A percentile compares a stretch with the other conserved stretches of the same genome.
These are phyloP conservation scores for Dichotomocladium elegans DNA, from an alignment of 371 early-diverging fungal genomes.

Conservation along the genomic window DNA sequence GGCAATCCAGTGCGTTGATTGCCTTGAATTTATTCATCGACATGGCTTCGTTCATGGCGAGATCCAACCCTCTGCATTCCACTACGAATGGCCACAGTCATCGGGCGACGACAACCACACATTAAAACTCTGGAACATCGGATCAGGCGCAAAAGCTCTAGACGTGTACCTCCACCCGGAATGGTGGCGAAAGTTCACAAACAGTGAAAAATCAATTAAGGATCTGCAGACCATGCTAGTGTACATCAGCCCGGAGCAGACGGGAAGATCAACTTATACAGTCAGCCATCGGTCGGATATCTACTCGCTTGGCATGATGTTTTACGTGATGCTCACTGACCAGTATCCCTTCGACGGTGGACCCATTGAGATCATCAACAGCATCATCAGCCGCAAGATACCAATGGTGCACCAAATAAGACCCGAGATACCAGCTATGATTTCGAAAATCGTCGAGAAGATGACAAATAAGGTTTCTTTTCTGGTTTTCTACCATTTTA, in stretches of 20 bases:
- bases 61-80: constrained; percentile 32
- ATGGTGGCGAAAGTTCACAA: constrained; percentile 39
- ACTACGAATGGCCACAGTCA: no score
- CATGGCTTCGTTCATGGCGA: constrained; percentile 40
- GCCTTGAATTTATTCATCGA: constrained; percentile 42
- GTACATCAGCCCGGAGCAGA: constrained; percentile 50
- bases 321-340: constrained; percentile 49
- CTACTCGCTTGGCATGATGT: constrained; percentile 51
- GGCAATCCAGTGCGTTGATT: constrained; percentile 40
- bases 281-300: constrained; percentile 57
- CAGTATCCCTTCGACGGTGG: constrained; percentile 52
- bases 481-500: no score
- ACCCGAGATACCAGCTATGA: constrained; percentile 46
- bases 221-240: constrained; percentile 11
- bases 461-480: constrained; percentile 63
- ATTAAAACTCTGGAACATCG: constrained; percentile 40
- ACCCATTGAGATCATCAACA: constrained; percentile 51
- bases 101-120: constrained; percentile 22
- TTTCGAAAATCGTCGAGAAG: constrained; percentile 49
- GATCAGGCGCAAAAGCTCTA: constrained; percentile 28
- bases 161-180: constrained; percentile 38
- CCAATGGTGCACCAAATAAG: constrained; percentile 44
- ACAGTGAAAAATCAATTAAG: constrained; percentile 28
- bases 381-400: constrained; percentile 45
- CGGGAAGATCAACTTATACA: constrained; percentile 52